Conservation (phyloP, 768 basidiomycete species). For the Kwoniella europaea region DNA sequence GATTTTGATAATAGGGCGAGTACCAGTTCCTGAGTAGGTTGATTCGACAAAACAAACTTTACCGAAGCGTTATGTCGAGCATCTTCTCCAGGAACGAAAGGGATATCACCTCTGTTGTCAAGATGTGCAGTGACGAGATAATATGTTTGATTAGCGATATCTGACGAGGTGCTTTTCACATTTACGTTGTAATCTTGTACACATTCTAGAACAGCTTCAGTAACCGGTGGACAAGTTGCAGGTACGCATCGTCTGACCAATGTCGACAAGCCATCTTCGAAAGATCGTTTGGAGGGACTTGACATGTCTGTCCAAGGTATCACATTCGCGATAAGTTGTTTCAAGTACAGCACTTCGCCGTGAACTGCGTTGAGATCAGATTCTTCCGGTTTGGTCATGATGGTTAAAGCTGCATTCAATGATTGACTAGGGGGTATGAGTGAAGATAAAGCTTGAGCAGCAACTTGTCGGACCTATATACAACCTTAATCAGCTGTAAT, state of each 20-base stretch:
- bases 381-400: neutral
- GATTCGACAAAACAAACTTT: neutral
- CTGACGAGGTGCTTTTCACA: neutral
- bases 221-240: conserved; percentile 13
- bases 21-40: neutral
- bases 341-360: conserved; percentile 17
- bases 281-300: neutral
- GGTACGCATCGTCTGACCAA: conserved; percentile 7
- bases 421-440: conserved; percentile 33
- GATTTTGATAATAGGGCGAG: conserved; percentile 5
- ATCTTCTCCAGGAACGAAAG: conserved; percentile 9
- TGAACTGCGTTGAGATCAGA: conserved; percentile 17
- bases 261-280: neutral
- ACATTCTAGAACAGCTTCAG: conserved; percentile 16
- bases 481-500: neutral
- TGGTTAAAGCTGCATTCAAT: neutral
- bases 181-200: conserved; percentile 8
- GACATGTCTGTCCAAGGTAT: conserved; percentile 15
- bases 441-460: conserved; percentile 49
- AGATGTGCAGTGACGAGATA: neutral
- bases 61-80: conserved; percentile 1
- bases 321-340: conserved; percentile 19
- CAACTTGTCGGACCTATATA: conserved; percentile 44
- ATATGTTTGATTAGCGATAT: neutral
- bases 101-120: neutral